Percentiles rank a stretch among this genome's conserved stretches.
phyloP scores from a whole-genome alignment of 2,329 filamentous ascomycete species.

The Gaeumannomyces sp. region DNA sequence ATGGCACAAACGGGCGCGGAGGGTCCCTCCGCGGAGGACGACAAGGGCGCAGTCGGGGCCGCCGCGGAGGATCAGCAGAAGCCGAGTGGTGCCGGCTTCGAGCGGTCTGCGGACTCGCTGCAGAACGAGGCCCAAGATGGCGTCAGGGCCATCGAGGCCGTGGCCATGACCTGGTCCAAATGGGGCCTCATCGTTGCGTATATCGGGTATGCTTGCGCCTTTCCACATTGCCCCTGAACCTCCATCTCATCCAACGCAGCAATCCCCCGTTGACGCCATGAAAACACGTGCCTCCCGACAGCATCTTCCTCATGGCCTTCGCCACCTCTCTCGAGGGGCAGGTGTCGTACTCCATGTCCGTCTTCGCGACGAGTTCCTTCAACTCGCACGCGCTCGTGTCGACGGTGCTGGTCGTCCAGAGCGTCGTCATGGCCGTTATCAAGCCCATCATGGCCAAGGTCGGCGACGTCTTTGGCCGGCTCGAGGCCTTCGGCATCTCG shows the following conservation, averaged over 20 bases:
- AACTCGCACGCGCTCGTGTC: conserved; percentile 57
- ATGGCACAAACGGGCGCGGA: neutral
- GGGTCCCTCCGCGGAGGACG: neutral
- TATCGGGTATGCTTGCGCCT: conserved; percentile 17
- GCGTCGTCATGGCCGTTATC: conserved; percentile 56
- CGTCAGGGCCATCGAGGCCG: conserved; percentile 27
- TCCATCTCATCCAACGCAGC: too few relatives aligned
- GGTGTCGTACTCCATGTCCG: conserved; percentile 52
- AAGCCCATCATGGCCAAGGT: conserved; percentile 57
- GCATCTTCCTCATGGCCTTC: conserved; percentile 54
- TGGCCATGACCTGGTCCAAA: conserved; percentile 25
- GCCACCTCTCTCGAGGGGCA: conserved; percentile 62
- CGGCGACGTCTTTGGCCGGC: conserved; percentile 55
- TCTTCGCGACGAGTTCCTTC: conserved; percentile 60
- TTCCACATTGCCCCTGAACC: neutral
- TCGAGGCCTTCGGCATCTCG: conserved; percentile 50
- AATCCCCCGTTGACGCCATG: too few relatives aligned
- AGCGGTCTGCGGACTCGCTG: neutral
- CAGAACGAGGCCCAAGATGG: conserved; percentile 22
- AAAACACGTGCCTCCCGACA: conserved; percentile 8
- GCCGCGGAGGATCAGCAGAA: neutral
- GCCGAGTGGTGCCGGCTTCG: neutral
- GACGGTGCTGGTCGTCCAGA: conserved; percentile 57
- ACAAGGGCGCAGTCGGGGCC: neutral
- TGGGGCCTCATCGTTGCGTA: conserved; percentile 25